Conservation (phyloP, 1,284 basidiomycete species). For the Porogramme epimiltina region DNA sequence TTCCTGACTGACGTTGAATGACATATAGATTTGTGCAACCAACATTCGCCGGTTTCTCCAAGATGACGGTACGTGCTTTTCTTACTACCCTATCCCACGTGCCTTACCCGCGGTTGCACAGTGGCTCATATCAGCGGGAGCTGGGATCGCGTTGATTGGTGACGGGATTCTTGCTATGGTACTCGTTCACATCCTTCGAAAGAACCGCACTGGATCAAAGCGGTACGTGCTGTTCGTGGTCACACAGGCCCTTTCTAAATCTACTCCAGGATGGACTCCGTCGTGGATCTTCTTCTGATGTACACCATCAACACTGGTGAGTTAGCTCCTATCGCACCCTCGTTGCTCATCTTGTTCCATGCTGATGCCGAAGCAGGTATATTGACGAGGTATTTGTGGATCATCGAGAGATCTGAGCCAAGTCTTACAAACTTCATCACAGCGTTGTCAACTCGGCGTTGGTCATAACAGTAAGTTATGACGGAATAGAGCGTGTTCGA, state of each 20-base stretch:
- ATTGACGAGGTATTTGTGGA: slow-evolving; percentile 4
- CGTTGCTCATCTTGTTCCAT: fast-evolving
- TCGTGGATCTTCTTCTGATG: slow-evolving; percentile 7
- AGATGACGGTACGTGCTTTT: not conserved
- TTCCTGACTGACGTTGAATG: not conserved
- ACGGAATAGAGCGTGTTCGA: too few species aligned
- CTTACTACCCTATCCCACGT: not conserved
- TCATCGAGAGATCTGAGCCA: not conserved
- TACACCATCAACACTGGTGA: slow-evolving; percentile 13
- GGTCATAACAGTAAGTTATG: slow-evolving; percentile 4
- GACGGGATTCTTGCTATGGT: slow-evolving; percentile 1
- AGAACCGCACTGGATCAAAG: slow-evolving; percentile 1
- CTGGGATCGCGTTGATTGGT: not conserved
- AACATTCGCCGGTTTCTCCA: not conserved
- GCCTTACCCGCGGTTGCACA: not conserved
- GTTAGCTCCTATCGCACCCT: too few species aligned
- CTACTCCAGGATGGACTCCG: slow-evolving; percentile 4
- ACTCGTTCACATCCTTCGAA: not conserved
- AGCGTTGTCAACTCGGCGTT: slow-evolving; percentile 4
- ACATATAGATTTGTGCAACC: not conserved
- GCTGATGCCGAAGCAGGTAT: not conserved
- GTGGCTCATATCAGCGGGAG: slow-evolving; percentile 7
- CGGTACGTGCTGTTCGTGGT: not conserved
- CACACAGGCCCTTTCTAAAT: not conserved
- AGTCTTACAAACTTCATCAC: not conserved